Conservation (phyloP, 1,139 yeast genomes). For the Suhomyces chickasaworum region DNA sequence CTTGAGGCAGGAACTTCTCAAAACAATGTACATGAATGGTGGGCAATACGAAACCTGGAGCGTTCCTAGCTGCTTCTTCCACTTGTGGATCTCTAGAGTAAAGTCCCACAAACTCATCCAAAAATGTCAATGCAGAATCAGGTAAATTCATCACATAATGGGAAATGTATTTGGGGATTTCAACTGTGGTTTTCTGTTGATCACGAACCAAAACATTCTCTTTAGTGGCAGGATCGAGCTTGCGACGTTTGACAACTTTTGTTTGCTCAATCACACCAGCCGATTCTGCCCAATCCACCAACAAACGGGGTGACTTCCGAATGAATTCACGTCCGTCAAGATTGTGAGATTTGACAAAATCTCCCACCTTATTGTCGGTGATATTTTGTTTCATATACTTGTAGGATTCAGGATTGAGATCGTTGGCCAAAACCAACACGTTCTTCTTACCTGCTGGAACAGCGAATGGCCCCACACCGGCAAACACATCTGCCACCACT, state of each 20-base stretch:
- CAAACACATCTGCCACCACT: conserved; percentile 92
- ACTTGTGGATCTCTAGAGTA: conserved; percentile 46
- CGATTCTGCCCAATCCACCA: conserved; percentile 41
- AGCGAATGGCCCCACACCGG: conserved; percentile 98
- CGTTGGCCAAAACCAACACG: conserved; percentile 85
- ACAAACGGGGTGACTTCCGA: conserved; percentile 53
- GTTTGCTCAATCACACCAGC: conserved; percentile 28
- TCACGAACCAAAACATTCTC: conserved; percentile 25
- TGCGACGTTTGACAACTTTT: conserved; percentile 36
- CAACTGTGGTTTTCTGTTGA: conserved; percentile 29
- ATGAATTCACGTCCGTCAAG: conserved; percentile 86
- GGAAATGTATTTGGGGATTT: conserved; percentile 60
- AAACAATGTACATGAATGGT: conserved; percentile 87
- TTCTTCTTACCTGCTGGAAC: conserved; percentile 91
- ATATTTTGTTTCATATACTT: conserved; percentile 70
- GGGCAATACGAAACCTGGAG: conserved; percentile 64
- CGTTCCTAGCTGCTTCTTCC: conserved; percentile 30
- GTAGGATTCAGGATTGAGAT: conserved; percentile 85
- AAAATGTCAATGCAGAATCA: conserved; percentile 85
- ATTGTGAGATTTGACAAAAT: conserved; percentile 65
- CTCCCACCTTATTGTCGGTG: conserved; percentile 58
- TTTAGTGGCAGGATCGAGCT: conserved; percentile 25
- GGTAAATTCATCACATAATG: conserved; percentile 97
- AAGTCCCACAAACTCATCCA: conserved; percentile 74
- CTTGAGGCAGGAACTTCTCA: conserved; percentile 76